Conservation (phyloP, 1,284 basidiomycete genomes). For the Mrakiaceae sp. region DNA sequence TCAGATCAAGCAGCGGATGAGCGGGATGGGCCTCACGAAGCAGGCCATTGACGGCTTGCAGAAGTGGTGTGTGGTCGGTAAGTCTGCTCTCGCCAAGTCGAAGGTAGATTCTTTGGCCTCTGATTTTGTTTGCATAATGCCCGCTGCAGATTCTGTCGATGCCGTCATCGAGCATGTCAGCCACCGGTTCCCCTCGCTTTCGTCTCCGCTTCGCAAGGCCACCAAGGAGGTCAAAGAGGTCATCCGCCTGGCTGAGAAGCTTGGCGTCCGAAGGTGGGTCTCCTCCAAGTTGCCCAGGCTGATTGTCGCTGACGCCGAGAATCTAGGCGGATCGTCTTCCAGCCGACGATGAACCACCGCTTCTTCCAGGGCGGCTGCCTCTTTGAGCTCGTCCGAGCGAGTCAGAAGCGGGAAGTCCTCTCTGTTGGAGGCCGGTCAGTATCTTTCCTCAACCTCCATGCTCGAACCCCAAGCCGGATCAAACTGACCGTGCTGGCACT, state of each 20-base stretch:
- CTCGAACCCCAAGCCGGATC: not conserved
- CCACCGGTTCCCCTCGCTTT: slow-evolving; percentile 23
- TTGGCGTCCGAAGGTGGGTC: slow-evolving; percentile 32
- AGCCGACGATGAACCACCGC: slow-evolving; percentile 35
- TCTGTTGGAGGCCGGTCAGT: slow-evolving; percentile 37
- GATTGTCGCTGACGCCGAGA: slow-evolving; percentile 24
- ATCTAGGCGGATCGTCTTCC: slow-evolving; percentile 40
- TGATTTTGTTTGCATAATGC: not conserved
- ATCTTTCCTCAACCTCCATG: slow-evolving; percentile 9
- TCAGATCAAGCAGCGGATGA: slow-evolving; percentile 12
- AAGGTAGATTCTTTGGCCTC: not conserved
- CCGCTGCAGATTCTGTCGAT: slow-evolving; percentile 25
- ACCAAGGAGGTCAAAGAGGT: slow-evolving; percentile 36
- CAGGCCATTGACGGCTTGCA: slow-evolving; percentile 29
- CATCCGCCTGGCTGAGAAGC: slow-evolving; percentile 33
- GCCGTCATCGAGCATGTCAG: slow-evolving; percentile 23
- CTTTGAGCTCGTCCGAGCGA: slow-evolving; percentile 40
- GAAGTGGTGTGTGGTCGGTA: slow-evolving; percentile 60
- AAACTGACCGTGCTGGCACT: slow-evolving; percentile 1
- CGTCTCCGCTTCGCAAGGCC: slow-evolving; percentile 27
- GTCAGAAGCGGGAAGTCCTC: slow-evolving; percentile 39
- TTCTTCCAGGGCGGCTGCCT: slow-evolving; percentile 42
- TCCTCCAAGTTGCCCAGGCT: no score
- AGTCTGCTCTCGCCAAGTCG: slow-evolving; percentile 6
- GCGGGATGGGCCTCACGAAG: slow-evolving; percentile 25